A percentile compares a stretch with the other conserved stretches of the same genome.
Evolutionary conservation across 1,284 basidiomycete genomes (phyloP).

Genomic region (Mycosarcoma mackinlayi): DNA sequence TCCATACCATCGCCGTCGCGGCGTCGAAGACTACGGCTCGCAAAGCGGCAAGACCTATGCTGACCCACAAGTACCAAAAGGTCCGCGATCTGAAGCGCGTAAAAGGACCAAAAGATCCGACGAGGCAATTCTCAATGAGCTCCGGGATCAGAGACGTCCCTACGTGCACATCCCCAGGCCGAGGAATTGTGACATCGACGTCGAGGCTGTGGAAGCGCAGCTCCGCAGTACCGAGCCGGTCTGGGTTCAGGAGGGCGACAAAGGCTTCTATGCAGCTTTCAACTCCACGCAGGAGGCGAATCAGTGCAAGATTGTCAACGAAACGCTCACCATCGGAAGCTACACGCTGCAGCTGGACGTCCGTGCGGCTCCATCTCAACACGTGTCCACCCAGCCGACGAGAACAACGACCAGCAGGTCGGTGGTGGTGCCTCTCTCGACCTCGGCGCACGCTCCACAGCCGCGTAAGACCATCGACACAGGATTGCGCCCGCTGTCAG

Average conservation of each 20-base stretch:
- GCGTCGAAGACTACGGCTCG: slow-evolving; percentile 7
- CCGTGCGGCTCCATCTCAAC: slow-evolving; percentile 11
- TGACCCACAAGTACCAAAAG: neutral
- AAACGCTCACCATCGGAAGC: slow-evolving; percentile 37
- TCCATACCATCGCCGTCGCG: slow-evolving; percentile 13
- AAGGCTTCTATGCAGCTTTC: slow-evolving; percentile 68
- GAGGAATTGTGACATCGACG: slow-evolving; percentile 40
- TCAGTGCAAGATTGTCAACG: slow-evolving; percentile 49
- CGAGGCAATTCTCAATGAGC: slow-evolving; percentile 21
- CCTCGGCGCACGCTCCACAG: slow-evolving; percentile 1
- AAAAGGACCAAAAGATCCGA: slow-evolving; percentile 15
- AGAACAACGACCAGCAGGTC: neutral
- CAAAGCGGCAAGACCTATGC: slow-evolving; percentile 5
- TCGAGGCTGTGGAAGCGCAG: slow-evolving; percentile 46
- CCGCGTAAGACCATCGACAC: slow-evolving; percentile 19
- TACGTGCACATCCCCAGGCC: slow-evolving; percentile 55
- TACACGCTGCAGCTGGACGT: slow-evolving; percentile 52
- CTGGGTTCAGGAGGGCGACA: slow-evolving; percentile 60
- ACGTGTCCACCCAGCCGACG: neutral
- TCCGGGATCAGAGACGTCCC: slow-evolving; percentile 29
- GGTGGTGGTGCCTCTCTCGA: neutral
- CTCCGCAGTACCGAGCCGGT: slow-evolving; percentile 48
- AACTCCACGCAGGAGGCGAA: slow-evolving; percentile 21
- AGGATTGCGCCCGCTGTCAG: slow-evolving; percentile 27
- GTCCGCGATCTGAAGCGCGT: neutral